Conservation (phyloP, 2,329 filamentous ascomycete genomes). For the Neofusicoccum kwambonambiense region DNA sequence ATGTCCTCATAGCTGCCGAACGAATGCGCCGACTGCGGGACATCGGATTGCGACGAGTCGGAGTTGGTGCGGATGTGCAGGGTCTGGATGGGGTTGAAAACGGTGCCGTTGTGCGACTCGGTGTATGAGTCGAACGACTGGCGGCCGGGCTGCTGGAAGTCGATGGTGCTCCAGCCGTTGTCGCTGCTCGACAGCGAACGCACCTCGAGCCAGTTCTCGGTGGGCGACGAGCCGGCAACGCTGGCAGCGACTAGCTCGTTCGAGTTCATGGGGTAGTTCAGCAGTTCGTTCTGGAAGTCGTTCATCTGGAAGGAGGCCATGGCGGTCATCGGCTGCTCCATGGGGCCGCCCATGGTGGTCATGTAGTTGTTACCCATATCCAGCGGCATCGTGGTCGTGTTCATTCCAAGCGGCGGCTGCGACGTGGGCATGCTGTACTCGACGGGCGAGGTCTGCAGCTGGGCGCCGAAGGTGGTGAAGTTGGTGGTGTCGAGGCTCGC, state of each 20-base stretch:
- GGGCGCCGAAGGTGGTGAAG: slow-evolving; percentile 32
- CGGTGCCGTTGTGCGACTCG: slow-evolving; percentile 56
- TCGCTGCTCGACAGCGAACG: slow-evolving; percentile 82
- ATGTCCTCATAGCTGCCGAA: slow-evolving; percentile 83
- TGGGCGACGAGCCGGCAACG: slow-evolving; percentile 42
- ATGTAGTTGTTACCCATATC: slow-evolving; percentile 38
- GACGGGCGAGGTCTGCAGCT: slow-evolving; percentile 47
- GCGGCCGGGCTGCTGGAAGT: slow-evolving; percentile 54
- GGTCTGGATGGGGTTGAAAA: slow-evolving; percentile 90
- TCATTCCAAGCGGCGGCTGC: slow-evolving; percentile 26
- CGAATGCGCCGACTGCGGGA: slow-evolving; percentile 57
- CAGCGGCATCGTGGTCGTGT: slow-evolving; percentile 41
- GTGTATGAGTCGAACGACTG: slow-evolving; percentile 68
- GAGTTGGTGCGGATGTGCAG: slow-evolving; percentile 85
- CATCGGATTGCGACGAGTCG: slow-evolving; percentile 64
- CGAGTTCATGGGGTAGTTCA: slow-evolving; percentile 51
- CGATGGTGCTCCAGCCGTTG: slow-evolving; percentile 82
- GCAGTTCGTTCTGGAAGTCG: slow-evolving; percentile 71
- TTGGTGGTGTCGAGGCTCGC: slow-evolving; percentile 36
- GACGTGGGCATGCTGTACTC: slow-evolving; percentile 45
- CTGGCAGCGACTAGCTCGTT: slow-evolving; percentile 44
- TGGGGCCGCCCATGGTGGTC: slow-evolving; percentile 39
- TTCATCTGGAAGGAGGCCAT: slow-evolving; percentile 46
- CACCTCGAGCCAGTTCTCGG: slow-evolving; percentile 80
- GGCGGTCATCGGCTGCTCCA: slow-evolving; percentile 44